Evolutionary conservation across 108 stramenopile genomes (phyloP).

Genomic region (Pseudonitzschia multiseries): DNA sequence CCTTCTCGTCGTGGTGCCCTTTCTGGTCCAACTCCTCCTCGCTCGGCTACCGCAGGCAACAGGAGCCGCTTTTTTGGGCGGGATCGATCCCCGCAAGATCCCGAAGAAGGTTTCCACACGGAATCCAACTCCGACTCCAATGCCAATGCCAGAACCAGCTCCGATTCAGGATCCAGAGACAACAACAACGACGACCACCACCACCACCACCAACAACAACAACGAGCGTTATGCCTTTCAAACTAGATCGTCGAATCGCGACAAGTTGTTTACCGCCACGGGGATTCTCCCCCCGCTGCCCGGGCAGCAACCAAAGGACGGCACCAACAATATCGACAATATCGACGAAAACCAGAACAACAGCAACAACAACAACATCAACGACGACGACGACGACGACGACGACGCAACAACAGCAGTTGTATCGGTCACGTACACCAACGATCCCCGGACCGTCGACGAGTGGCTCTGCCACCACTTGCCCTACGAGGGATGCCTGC

Average conservation of each 20-base stretch:
- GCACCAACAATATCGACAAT: too few relatives aligned
- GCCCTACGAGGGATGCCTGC: constrained; percentile 14
- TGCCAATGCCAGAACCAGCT: too few relatives aligned
- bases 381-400: too few relatives aligned
- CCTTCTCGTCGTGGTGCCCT: background rate
- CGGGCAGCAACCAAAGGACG: too few relatives aligned
- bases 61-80: background rate
- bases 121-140: too few relatives aligned
- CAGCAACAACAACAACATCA: too few relatives aligned
- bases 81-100: background rate
- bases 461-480: constrained; percentile 57
- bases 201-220: too few relatives aligned
- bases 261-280: constrained; percentile 20
- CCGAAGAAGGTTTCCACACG: background rate
- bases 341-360: too few relatives aligned
- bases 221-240: background rate
- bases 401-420: background rate
- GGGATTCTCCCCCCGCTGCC: constrained; percentile 15
- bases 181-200: background rate
- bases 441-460: constrained; percentile 44
- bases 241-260: background rate
- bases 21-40: background rate
- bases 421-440: constrained; percentile 50
- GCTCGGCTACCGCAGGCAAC: background rate
- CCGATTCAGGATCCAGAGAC: too few relatives aligned